A percentile compares a stretch with the other conserved stretches of the same genome.
These are phyloP conservation scores for Cladorrhinum sp. DNA, from an alignment of 2,329 filamentous ascomycete species.

Conservation along the genomic window DNA sequence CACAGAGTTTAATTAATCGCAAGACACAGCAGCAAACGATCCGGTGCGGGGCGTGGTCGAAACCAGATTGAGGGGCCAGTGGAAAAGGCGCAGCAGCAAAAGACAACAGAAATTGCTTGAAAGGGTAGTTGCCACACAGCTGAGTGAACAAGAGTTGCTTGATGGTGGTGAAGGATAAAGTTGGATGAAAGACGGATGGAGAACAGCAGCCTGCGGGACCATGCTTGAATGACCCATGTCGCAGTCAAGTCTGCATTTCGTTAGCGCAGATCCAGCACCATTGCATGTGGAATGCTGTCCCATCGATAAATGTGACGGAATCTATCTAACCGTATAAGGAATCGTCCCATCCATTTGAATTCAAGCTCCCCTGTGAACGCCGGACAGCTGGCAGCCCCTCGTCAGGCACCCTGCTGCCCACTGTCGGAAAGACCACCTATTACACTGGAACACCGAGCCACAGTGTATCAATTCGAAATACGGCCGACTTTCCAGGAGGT, in stretches of 20 bases:
- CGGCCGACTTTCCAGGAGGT: conserved; percentile 9
- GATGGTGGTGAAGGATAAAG: background rate
- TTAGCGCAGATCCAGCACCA: background rate
- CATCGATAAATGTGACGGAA: background rate
- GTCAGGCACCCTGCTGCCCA: conserved; percentile 9
- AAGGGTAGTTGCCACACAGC: background rate
- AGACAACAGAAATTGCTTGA: background rate
- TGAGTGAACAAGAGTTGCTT: background rate
- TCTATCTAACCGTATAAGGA: background rate
- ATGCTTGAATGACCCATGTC: background rate
- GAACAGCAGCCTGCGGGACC: background rate
- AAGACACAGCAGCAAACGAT: background rate
- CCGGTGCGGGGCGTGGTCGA: background rate
- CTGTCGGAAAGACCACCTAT: conserved; percentile 23
- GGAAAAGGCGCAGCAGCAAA: background rate
- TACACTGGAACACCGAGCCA: conserved; percentile 16
- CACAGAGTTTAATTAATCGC: background rate
- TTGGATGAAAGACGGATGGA: background rate
- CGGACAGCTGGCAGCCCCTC: conserved; percentile 26
- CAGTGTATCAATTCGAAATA: conserved; percentile 20
- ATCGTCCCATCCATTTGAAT: too few relatives aligned
- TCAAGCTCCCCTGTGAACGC: background rate
- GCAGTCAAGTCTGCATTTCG: background rate
- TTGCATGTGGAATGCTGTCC: background rate
- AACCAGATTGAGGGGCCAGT: background rate